Conservation (phyloP, 2,329 filamentous ascomycete species). For the Aspergillus caelatus region DNA sequence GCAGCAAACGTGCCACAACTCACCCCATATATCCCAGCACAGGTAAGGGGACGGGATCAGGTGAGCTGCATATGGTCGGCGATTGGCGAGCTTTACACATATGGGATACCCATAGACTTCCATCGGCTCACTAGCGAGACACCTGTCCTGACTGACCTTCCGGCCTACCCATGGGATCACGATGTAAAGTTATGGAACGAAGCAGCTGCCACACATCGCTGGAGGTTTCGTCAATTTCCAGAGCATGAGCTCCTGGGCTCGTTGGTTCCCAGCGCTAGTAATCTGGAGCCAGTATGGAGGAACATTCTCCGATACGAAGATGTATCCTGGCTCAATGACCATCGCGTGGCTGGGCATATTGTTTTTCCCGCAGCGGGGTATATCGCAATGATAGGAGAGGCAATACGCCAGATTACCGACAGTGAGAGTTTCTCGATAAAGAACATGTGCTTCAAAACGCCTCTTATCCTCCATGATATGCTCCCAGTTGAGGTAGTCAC, state of each 20-base stretch:
- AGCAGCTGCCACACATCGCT: slow-evolving; percentile 10
- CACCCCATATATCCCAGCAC: not conserved
- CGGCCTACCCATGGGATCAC: slow-evolving; percentile 49
- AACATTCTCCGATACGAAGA: slow-evolving; percentile 28
- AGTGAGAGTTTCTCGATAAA: slow-evolving; percentile 15
- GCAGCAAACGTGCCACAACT: not conserved
- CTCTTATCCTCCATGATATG: slow-evolving; percentile 13
- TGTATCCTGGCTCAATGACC: slow-evolving; percentile 34
- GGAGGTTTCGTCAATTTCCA: slow-evolving; percentile 26
- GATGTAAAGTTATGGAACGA: slow-evolving; percentile 45
- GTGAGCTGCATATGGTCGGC: not conserved
- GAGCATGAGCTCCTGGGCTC: slow-evolving; percentile 33
- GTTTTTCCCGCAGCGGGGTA: slow-evolving; percentile 31
- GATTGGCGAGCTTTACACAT: not conserved
- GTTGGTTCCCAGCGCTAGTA: slow-evolving; percentile 25
- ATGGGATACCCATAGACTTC: slow-evolving; percentile 6
- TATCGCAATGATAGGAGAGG: slow-evolving; percentile 28
- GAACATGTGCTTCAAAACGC: slow-evolving; percentile 15
- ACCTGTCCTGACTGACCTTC: slow-evolving; percentile 30
- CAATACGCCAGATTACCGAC: slow-evolving; percentile 17
- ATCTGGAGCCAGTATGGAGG: slow-evolving; percentile 30
- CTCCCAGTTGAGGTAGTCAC: slow-evolving; percentile 18
- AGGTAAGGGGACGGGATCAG: not conserved
- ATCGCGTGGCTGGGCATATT: slow-evolving; percentile 23
- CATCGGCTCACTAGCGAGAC: not conserved